These are phyloP conservation scores for Acacia confusa DNA, from an alignment of 306 rosid species.

Conservation along the genomic window DNA sequence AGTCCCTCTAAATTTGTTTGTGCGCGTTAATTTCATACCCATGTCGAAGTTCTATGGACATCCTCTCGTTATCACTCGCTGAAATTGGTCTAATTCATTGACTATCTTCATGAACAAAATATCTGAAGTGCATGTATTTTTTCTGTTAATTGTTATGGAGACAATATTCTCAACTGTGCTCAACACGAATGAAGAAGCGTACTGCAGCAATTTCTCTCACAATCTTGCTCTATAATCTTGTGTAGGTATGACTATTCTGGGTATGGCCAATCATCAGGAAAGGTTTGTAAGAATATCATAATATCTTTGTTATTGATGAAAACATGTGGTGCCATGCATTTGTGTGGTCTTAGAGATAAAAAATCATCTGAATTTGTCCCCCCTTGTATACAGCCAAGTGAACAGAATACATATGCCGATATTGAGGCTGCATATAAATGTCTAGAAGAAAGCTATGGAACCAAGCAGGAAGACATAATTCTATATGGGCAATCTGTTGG, in stretches of 20 bases:
- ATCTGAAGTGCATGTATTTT: background rate
- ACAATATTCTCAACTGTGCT: background rate
- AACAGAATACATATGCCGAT: constrained; percentile 85
- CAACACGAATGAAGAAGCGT: background rate
- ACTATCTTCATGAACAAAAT: background rate
- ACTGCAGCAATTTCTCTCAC: background rate
- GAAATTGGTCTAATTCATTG: constrained; percentile 8
- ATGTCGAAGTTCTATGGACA: background rate
- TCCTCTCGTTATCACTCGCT: background rate
- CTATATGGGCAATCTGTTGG: constrained; percentile 84
- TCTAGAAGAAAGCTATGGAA: constrained; percentile 81
- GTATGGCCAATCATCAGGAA: constrained; percentile 84
- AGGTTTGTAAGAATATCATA: constrained; percentile 54
- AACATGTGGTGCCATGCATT: constrained; percentile 6
- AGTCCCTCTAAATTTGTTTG: background rate
- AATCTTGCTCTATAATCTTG: constrained; percentile 1
- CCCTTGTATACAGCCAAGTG: constrained; percentile 72
- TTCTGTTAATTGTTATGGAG: constrained; percentile 1
- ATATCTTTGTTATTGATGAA: constrained; percentile 19
- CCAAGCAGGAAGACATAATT: constrained; percentile 74
- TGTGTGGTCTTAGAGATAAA: constrained; percentile 23
- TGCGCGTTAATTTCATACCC: background rate
- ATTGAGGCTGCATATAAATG: constrained; percentile 85
- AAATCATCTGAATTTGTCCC: constrained; percentile 29
- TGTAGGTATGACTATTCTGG: constrained; percentile 90